Evolutionary conservation across 345 rosid species (phyloP).

Genomic region (Eutrema yunnanense): DNA sequence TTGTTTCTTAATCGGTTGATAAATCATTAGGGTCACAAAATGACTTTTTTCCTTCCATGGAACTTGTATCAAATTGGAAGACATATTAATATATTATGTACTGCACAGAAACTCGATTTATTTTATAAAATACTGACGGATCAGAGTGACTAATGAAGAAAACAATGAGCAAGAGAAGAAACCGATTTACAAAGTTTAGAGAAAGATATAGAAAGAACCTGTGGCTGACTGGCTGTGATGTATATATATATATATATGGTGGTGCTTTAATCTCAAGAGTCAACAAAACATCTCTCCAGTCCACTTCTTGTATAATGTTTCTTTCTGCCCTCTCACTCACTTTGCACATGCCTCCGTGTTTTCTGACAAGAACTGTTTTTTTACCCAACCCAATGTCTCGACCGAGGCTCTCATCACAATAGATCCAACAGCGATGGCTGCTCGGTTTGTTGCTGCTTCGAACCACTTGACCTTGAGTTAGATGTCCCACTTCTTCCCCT

Average conservation of each 20-base stretch:
- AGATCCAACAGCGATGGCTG: conserved; percentile 66
- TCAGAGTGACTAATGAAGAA: background rate
- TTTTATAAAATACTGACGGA: background rate
- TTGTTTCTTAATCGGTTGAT: background rate
- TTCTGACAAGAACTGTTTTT: background rate
- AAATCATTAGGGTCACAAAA: background rate
- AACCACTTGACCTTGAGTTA: conserved; percentile 35
- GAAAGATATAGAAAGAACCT: conserved; percentile 3
- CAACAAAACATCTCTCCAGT: conserved; percentile 9
- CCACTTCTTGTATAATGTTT: background rate
- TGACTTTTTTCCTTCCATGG: background rate
- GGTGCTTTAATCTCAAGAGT: background rate
- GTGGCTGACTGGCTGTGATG: background rate
- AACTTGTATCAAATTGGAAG: background rate
- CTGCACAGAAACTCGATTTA: background rate
- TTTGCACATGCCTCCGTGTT: background rate
- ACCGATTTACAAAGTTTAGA: background rate
- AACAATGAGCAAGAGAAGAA: background rate
- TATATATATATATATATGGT: background rate
- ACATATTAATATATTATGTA: background rate
- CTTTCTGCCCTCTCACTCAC: conserved; percentile 6
- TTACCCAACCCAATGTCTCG: background rate
- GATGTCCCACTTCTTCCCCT: conserved; percentile 36
- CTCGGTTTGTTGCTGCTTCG: conserved; percentile 45
- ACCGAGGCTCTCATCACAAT: conserved; percentile 30